These are phyloP conservation scores for Phytophthora crassamura DNA, from an alignment of 352 stramenopile genomes.

Conservation along the genomic window DNA sequence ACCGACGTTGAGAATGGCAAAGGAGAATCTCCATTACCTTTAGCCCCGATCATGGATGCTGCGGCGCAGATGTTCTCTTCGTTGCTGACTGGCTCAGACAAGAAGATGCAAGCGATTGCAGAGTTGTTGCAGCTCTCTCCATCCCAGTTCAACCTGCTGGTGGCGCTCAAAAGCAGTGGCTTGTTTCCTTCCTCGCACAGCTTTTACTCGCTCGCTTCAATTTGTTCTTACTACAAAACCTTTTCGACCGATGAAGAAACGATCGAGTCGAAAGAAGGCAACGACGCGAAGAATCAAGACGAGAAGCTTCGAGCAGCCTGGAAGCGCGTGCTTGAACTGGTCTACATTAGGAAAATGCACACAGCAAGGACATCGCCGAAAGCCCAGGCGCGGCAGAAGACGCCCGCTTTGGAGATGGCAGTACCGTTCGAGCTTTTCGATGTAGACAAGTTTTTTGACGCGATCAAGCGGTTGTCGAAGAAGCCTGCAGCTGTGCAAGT, in stretches of 20 bases:
- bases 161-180: constrained; percentile 56
- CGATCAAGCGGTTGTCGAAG: constrained; percentile 51
- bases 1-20: not conserved
- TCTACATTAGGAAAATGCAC: constrained; percentile 70
- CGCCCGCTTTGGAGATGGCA: not conserved
- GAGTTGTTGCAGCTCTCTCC: constrained; percentile 52
- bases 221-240: constrained; percentile 68
- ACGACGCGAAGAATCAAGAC: constrained; percentile 22
- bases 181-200: constrained; percentile 54
- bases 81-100: constrained; percentile 38
- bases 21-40: not conserved
- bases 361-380: constrained; percentile 15
- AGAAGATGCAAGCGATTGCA: constrained; percentile 60
- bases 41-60: constrained; percentile 37
- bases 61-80: constrained; percentile 53
- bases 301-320: constrained; percentile 48
- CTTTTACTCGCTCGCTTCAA: constrained; percentile 54
- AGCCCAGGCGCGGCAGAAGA: constrained; percentile 9
- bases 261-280: constrained; percentile 34
- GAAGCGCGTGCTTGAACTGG: constrained; percentile 62
- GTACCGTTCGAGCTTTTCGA: constrained; percentile 67
- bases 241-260: constrained; percentile 54
- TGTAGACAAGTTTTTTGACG: constrained; percentile 60
- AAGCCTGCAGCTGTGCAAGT: constrained; percentile 62
- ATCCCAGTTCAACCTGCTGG: constrained; percentile 71